A percentile compares a stretch with the other conserved stretches of the same genome.
Conservation (phyloP, 805 yeast species). For the Candida yuanshanica region DNA sequence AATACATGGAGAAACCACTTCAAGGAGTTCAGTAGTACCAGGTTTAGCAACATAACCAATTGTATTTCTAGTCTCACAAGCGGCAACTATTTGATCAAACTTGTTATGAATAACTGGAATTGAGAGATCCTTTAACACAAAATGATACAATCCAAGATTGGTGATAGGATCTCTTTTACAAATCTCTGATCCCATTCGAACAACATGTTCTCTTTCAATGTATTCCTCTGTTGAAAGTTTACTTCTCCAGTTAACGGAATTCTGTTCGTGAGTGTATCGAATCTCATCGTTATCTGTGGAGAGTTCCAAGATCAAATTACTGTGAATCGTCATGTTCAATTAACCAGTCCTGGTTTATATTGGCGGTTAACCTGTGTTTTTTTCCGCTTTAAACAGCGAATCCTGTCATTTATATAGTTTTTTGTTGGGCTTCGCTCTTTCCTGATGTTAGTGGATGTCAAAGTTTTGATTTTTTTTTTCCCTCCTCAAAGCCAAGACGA, state of each 20-base stretch:
- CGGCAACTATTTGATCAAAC: conserved; percentile 32
- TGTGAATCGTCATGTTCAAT: conserved; percentile 7
- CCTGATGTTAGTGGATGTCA: neutral
- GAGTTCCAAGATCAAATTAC: conserved; percentile 10
- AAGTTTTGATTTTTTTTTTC: neutral
- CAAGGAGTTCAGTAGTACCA: conserved; percentile 23
- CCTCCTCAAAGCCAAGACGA: too few relatives aligned
- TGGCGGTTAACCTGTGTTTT: too few relatives aligned
- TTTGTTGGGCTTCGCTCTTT: too few relatives aligned
- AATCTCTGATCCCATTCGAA: conserved; percentile 25
- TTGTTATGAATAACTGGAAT: conserved; percentile 16
- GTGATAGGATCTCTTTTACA: conserved; percentile 16
- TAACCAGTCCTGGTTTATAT: too few relatives aligned
- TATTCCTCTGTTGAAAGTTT: conserved; percentile 29
- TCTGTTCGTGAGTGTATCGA: conserved; percentile 30
- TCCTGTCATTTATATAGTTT: too few relatives aligned
- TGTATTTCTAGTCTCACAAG: conserved; percentile 37
- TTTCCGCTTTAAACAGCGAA: too few relatives aligned
- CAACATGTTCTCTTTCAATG: conserved; percentile 29
- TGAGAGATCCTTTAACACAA: conserved; percentile 26
- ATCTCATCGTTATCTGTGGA: conserved; percentile 28
- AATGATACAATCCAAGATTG: conserved; percentile 31
- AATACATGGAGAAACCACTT: conserved; percentile 34
- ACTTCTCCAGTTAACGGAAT: conserved; percentile 31
- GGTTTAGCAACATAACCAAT: conserved; percentile 26